These are phyloP conservation scores for Aspergillus uvarum DNA, from an alignment of 2,329 filamentous ascomycete genomes.

Conservation along the genomic window DNA sequence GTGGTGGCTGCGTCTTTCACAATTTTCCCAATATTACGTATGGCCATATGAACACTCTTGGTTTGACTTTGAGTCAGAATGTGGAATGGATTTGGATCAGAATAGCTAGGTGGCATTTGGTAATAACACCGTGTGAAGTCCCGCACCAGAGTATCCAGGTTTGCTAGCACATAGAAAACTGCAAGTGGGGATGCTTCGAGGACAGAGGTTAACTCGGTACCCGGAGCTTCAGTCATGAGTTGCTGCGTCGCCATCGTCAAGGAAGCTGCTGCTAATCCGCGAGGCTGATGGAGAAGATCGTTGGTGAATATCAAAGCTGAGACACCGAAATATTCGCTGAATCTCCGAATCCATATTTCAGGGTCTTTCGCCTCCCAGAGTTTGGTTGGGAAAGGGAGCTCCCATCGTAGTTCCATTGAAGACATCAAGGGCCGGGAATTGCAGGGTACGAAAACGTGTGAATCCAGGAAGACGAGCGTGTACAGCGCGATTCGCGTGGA, in stretches of 20 bases:
- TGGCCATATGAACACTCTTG: constrained; percentile 20
- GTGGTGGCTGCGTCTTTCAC: not conserved
- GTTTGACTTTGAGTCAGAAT: constrained; percentile 37
- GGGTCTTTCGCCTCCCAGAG: constrained; percentile 35
- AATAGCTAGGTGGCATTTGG: constrained; percentile 32
- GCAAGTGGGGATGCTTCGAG: not conserved
- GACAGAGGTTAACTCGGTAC: constrained; percentile 21
- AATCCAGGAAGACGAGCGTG: constrained; percentile 3
- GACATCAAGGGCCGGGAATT: constrained; percentile 32
- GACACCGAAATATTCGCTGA: not conserved
- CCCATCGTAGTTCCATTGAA: constrained; percentile 37
- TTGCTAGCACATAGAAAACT: not conserved
- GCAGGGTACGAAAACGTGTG: constrained; percentile 30
- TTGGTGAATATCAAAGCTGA: not conserved
- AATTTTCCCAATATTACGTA: not conserved
- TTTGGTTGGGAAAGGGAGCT: constrained; percentile 28
- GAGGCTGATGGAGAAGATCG: not conserved
- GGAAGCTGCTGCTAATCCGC: constrained; percentile 26
- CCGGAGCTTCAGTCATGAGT: constrained; percentile 31
- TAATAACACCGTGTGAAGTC: constrained; percentile 40
- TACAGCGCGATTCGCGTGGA: not conserved
- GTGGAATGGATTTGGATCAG: constrained; percentile 35
- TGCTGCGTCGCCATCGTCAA: constrained; percentile 33
- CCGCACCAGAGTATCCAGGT: constrained; percentile 25
- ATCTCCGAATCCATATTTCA: constrained; percentile 26